These are phyloP conservation scores for Aspergillus uvarum DNA, from an alignment of 2,329 filamentous ascomycete species.

Conservation along the genomic window DNA sequence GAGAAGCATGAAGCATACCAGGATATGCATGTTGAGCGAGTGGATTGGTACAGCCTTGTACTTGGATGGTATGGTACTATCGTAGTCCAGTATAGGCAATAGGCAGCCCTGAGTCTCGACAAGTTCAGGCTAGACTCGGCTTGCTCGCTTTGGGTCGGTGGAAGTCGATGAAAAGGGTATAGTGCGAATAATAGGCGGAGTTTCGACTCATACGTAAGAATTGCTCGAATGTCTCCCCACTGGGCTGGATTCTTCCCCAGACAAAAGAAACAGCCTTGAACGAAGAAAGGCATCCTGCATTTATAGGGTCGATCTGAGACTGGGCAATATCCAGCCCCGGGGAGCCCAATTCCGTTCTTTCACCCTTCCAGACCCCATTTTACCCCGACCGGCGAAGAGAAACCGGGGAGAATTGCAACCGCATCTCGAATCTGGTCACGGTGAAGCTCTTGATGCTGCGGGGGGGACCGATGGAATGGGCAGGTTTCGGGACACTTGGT, in stretches of 20 bases:
- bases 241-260: background rate
- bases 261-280: background rate
- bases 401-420: slow-evolving; percentile 22
- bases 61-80: background rate
- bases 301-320: slow-evolving; percentile 19
- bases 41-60: too few relatives aligned
- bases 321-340: slow-evolving; percentile 24
- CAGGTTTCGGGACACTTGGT: background rate
- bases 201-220: background rate
- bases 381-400: slow-evolving; percentile 19
- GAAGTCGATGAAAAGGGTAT: background rate
- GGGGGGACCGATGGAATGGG: slow-evolving; percentile 14
- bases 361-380: background rate
- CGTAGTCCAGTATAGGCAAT: background rate
- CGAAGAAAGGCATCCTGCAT: slow-evolving; percentile 7
- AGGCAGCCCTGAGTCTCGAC: background rate
- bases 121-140: background rate
- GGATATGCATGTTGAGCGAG: slow-evolving; percentile 44
- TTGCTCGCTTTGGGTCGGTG: background rate
- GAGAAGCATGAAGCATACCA: slow-evolving; percentile 38
- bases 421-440: slow-evolving; percentile 25
- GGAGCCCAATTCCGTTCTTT: slow-evolving; percentile 7
- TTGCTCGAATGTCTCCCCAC: background rate
- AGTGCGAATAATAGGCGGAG: background rate
- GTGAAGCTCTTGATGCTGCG: slow-evolving; percentile 32